Evolutionary conservation across 768 basidiomycete genomes (phyloP).

Genomic region (Lactarius vividus): DNA sequence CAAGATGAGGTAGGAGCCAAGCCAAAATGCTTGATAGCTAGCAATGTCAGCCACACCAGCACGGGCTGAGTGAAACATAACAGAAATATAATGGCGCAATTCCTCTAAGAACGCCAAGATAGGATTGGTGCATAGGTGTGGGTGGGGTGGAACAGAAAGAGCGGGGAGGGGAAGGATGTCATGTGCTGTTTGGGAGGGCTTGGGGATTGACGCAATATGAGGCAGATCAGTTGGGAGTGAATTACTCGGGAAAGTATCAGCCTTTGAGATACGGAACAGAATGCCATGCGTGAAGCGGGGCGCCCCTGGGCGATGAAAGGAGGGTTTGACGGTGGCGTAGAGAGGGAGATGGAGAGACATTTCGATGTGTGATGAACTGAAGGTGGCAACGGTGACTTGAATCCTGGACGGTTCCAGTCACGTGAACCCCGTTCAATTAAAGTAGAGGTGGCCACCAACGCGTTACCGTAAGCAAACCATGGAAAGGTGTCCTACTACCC

Average conservation of each 20-base stretch:
- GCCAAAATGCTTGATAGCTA: conserved; percentile 49
- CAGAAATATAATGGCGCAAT: not conserved
- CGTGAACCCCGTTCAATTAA: not conserved
- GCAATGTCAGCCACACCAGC: conserved; percentile 1
- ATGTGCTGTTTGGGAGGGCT: not conserved
- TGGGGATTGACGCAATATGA: not conserved
- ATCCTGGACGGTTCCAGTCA: not conserved
- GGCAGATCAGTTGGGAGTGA: not conserved
- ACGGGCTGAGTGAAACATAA: not conserved
- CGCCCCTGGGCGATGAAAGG: not conserved
- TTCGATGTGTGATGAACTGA: not conserved
- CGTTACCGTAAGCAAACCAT: not conserved
- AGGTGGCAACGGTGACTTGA: too few species aligned
- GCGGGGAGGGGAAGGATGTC: conserved; percentile 20
- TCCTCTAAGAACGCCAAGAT: not conserved
- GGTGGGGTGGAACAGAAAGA: conserved; percentile 10
- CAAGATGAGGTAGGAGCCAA: conserved; percentile 81
- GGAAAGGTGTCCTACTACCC: conserved; percentile 3
- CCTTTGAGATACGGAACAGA: not conserved
- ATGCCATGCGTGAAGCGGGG: not conserved
- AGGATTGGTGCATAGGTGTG: conserved; percentile 1
- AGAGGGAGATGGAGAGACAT: conserved; percentile 2
- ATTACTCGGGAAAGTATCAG: not conserved
- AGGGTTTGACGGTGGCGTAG: not conserved
- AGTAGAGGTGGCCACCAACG: not conserved